A percentile compares a stretch with the other conserved stretches of the same genome.
phyloP scores from a whole-genome alignment of 1,139 yeast genomes.

The Hyphopichia buzzinii region DNA sequence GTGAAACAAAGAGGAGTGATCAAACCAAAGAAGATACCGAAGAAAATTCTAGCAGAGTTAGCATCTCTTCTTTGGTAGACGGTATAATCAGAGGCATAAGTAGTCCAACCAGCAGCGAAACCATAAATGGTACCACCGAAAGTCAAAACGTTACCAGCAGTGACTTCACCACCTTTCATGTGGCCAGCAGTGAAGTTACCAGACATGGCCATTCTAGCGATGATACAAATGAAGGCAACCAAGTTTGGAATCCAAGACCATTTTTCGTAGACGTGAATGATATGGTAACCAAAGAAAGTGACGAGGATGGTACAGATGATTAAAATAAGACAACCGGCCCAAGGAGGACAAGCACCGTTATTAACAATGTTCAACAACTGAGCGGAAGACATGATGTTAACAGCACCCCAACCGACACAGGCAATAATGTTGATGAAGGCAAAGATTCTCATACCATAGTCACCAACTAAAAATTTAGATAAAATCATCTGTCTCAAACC shows the following conservation, averaged over 20 bases:
- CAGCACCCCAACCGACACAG: conserved; percentile 38
- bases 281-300: conserved; percentile 83
- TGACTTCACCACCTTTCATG: conserved; percentile 51
- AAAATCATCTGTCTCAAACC: conserved; percentile 89
- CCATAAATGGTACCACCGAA: conserved; percentile 87
- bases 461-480: conserved; percentile 77
- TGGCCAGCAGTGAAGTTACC: conserved; percentile 52
- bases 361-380: conserved; percentile 79
- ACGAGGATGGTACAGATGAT: conserved; percentile 67
- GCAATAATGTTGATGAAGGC: conserved; percentile 64
- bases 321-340: conserved; percentile 86
- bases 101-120: conserved; percentile 93
- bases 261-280: conserved; percentile 79
- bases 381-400: conserved; percentile 57
- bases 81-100: conserved; percentile 90
- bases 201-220: conserved; percentile 70
- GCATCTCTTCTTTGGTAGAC: conserved; percentile 74
- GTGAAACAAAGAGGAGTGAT: conserved; percentile 67
- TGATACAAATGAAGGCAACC: conserved; percentile 69
- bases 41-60: conserved; percentile 57
- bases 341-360: conserved; percentile 69
- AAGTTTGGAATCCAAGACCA: conserved; percentile 87
- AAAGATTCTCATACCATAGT: conserved; percentile 70
- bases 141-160: conserved; percentile 77
- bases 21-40: conserved; percentile 62